These are phyloP conservation scores for Aspergillus spinulosporus DNA, from an alignment of 2,329 filamentous ascomycete species.

Conservation along the genomic window DNA sequence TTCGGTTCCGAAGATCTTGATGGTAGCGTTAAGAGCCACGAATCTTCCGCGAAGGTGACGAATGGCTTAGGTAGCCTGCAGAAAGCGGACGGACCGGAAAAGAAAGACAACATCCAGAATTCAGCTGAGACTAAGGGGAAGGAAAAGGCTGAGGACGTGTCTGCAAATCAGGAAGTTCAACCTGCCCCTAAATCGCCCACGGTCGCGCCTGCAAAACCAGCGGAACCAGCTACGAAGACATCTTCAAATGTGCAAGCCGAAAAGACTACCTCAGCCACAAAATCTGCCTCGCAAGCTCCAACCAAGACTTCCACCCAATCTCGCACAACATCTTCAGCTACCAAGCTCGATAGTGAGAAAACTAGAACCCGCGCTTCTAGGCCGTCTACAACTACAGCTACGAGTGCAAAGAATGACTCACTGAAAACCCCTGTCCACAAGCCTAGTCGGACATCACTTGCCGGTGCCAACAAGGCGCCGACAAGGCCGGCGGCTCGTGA, in stretches of 20 bases:
- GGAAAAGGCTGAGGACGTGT: conserved; percentile 13
- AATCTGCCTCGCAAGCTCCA: conserved; percentile 24
- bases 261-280: conserved; percentile 23
- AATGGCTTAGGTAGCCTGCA: conserved; percentile 20
- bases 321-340: conserved; percentile 24
- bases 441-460: conserved; percentile 34
- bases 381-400: conserved; percentile 30
- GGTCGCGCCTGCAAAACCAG: conserved; percentile 21
- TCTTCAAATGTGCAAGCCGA: conserved; percentile 33
- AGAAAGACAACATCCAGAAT: conserved; percentile 17
- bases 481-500: conserved; percentile 31
- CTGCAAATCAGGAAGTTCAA: conserved; percentile 23
- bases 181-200: conserved; percentile 12
- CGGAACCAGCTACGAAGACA: conserved; percentile 32
- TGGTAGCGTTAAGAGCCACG: conserved; percentile 31
- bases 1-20: conserved; percentile 35
- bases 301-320: conserved; percentile 25
- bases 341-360: conserved; percentile 22
- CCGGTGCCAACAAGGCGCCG: conserved; percentile 29
- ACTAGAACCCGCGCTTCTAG: conserved; percentile 26
- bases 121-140: conserved; percentile 4
- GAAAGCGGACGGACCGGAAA: conserved; percentile 20
- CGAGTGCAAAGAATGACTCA: conserved; percentile 28
- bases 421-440: conserved; percentile 32
- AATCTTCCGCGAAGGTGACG: conserved; percentile 28